These are phyloP conservation scores for Pseudogymnoascus sp. DNA, from an alignment of 2,329 filamentous ascomycete species.

Conservation along the genomic window DNA sequence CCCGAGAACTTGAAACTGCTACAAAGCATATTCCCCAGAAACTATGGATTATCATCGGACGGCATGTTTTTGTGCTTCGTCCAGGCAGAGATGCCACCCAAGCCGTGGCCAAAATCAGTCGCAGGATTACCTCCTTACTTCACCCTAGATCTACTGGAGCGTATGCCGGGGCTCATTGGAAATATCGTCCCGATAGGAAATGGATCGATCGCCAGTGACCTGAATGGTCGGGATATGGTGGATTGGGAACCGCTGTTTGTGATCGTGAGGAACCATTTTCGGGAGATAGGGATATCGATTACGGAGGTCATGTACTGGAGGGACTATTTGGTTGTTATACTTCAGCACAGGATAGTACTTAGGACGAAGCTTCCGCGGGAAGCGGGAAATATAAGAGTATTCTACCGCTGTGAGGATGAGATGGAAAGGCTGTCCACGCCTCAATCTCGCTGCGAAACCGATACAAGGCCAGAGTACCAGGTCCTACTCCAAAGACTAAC, in stretches of 20 bases:
- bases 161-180: not conserved
- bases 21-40: not conserved
- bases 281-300: not conserved
- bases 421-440: not conserved
- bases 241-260: not conserved
- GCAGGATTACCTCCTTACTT: not conserved
- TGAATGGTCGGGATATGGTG: not conserved
- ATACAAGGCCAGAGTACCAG: not conserved
- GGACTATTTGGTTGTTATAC: not conserved
- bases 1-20: not conserved
- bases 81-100: not conserved
- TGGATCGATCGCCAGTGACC: not conserved
- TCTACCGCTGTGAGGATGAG: not conserved
- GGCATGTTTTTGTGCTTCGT: not conserved
- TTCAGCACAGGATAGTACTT: too few species aligned
- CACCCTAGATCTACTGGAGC: too few species aligned
- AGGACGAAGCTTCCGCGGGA: not conserved
- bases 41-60: not conserved
- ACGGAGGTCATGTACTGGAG: not conserved
- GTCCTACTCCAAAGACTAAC: not conserved
- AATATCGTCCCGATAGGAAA: not conserved
- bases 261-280: not conserved
- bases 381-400: not conserved
- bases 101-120: constrained; percentile 2
- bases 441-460: not conserved